These are phyloP conservation scores for Porcisia hertigi DNA, from an alignment of 208 protist genomes.

Conservation along the genomic window DNA sequence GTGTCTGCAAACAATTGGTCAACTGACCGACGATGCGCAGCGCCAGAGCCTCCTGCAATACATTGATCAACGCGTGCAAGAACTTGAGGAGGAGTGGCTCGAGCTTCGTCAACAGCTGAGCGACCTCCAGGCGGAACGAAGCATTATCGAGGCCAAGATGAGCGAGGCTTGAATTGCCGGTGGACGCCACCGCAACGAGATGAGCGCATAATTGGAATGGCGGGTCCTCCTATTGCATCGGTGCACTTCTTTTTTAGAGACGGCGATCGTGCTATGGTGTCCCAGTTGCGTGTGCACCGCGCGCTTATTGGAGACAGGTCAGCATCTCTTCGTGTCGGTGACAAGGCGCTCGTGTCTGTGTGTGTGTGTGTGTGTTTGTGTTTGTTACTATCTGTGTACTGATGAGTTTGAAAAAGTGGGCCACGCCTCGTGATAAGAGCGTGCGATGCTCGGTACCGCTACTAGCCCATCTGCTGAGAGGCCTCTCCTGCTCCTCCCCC, in stretches of 20 bases:
- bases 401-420: background rate
- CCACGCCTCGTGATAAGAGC: background rate
- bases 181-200: background rate
- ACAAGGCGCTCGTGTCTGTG: too few species aligned
- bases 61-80: slow-evolving; percentile 38
- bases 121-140: slow-evolving; percentile 32
- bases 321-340: too few species aligned
- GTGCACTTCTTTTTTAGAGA: background rate
- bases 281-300: background rate
- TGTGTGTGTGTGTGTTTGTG: background rate
- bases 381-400: slow-evolving; percentile 3
- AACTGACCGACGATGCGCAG: slow-evolving; percentile 10
- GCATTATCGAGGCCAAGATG: slow-evolving; percentile 22
- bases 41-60: slow-evolving; percentile 18
- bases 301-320: too few species aligned
- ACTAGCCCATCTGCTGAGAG: background rate
- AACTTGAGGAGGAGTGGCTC: slow-evolving; percentile 53
- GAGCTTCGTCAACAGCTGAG: slow-evolving; percentile 48
- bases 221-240: background rate
- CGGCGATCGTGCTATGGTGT: background rate
- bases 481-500: too few species aligned
- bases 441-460: background rate
- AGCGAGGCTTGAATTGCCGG: background rate
- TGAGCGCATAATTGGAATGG: background rate
- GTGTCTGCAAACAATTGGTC: background rate